These are phyloP conservation scores for Ceratocystis smalleyi DNA, from an alignment of 2,329 filamentous ascomycete genomes.

Conservation along the genomic window DNA sequence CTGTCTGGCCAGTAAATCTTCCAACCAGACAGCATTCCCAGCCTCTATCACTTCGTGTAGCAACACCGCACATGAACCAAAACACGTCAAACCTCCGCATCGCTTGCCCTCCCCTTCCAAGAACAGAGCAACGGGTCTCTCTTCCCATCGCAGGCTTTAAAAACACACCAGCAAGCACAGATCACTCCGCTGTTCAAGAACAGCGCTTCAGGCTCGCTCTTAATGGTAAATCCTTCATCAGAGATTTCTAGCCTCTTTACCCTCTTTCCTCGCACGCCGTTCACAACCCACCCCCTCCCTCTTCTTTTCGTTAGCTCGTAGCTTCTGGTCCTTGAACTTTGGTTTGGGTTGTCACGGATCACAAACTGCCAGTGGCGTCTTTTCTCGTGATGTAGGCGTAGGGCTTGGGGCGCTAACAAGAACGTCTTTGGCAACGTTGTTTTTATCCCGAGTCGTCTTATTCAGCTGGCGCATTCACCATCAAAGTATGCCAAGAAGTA, in stretches of 20 bases:
- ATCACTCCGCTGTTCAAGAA: not conserved
- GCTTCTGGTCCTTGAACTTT: not conserved
- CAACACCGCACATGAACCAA: too few species aligned
- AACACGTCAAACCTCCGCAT: too few species aligned
- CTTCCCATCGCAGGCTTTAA: not conserved
- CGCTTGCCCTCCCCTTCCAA: not conserved
- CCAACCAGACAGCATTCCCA: not conserved
- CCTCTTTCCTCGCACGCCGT: not conserved
- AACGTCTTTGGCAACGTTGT: not conserved
- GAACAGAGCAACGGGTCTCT: not conserved
- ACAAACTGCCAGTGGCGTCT: not conserved
- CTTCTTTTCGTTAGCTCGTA: not conserved
- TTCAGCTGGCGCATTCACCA: not conserved
- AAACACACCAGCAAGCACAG: not conserved
- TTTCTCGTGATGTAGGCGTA: not conserved
- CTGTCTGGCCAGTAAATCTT: not conserved
- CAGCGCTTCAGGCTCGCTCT: not conserved
- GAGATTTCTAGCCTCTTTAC: not conserved
- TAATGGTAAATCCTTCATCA: not conserved
- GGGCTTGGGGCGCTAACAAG: not conserved
- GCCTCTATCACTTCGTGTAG: not conserved
- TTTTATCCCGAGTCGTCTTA: not conserved
- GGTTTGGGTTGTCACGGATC: not conserved
- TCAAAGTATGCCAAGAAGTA: not conserved
- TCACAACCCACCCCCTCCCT: not conserved